phyloP scores from a whole-genome alignment of 2,329 filamentous ascomycete species.

The Zymoseptoria brevis region DNA sequence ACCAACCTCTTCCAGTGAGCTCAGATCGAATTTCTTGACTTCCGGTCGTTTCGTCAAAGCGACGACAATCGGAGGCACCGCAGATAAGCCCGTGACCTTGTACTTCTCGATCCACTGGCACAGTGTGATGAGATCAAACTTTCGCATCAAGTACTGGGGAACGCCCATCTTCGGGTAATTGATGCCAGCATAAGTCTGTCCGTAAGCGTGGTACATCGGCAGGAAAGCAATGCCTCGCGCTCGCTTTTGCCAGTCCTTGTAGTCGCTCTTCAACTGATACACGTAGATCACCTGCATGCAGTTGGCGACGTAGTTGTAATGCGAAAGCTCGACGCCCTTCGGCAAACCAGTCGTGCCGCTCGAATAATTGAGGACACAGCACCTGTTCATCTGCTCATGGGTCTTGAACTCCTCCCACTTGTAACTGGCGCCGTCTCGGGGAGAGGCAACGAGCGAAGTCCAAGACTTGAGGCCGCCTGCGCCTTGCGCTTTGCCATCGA shows the following conservation, averaged over 20 bases:
- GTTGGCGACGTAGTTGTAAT: constrained; percentile 68
- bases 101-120: constrained; percentile 60
- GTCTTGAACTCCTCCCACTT: constrained; percentile 53
- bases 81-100: constrained; percentile 56
- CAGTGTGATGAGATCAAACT: constrained; percentile 68
- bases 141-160: constrained; percentile 69
- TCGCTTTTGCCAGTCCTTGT: constrained; percentile 36
- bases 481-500: neutral
- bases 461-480: constrained; percentile 43
- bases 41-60: constrained; percentile 63
- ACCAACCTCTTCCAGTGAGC: constrained; percentile 51
- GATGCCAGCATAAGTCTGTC: constrained; percentile 62
- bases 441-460: constrained; percentile 51
- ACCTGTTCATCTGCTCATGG: constrained; percentile 43
- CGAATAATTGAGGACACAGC: constrained; percentile 70
- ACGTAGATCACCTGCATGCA: constrained; percentile 51
- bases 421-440: constrained; percentile 49
- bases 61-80: constrained; percentile 70
- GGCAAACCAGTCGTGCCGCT: constrained; percentile 72
- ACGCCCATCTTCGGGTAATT: constrained; percentile 46
- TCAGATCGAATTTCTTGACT: constrained; percentile 59
- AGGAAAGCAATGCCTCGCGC: constrained; percentile 56
- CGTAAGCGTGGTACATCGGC: constrained; percentile 55
- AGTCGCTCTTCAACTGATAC: constrained; percentile 40
- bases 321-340: constrained; percentile 77